Percentiles rank a stretch among this genome's conserved stretches.
These are phyloP conservation scores for Fonsecaea pugnacius DNA, from an alignment of 2,329 filamentous ascomycete genomes.

Conservation along the genomic window DNA sequence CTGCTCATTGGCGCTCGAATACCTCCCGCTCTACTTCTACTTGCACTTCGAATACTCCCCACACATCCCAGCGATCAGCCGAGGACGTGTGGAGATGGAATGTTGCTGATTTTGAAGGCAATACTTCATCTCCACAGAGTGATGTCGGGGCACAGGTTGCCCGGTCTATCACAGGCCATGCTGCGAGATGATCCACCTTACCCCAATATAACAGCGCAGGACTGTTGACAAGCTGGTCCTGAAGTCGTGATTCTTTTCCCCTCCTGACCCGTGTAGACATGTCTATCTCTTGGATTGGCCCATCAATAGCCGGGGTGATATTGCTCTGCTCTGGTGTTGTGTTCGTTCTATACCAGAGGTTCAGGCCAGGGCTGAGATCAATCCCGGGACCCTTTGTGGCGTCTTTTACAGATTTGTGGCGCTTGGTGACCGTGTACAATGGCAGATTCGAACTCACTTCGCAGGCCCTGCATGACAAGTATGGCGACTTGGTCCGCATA, in stretches of 20 bases:
- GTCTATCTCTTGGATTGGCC: neutral
- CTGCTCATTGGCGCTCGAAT: neutral
- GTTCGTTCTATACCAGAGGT: slow-evolving; percentile 3
- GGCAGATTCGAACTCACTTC: slow-evolving; percentile 30
- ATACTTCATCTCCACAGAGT: neutral
- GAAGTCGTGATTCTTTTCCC: neutral
- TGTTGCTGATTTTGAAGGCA: neutral
- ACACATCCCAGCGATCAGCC: neutral
- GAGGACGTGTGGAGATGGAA: neutral
- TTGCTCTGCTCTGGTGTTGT: slow-evolving; percentile 3
- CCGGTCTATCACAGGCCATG: neutral
- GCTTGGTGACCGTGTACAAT: slow-evolving; percentile 36
- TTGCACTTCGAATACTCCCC: neutral
- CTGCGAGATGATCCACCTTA: neutral
- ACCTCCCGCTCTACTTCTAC: neutral
- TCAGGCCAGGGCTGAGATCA: slow-evolving; percentile 42
- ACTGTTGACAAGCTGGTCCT: neutral
- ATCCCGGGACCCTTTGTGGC: slow-evolving; percentile 39
- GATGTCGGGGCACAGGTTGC: neutral
- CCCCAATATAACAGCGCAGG: neutral
- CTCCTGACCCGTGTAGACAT: neutral
- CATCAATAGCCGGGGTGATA: slow-evolving; percentile 2
- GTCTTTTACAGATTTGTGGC: slow-evolving; percentile 36
- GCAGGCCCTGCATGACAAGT: slow-evolving; percentile 64
- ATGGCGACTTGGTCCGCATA: slow-evolving; percentile 74